phyloP scores from a whole-genome alignment of 2,329 filamentous ascomycete species.

The Xylaria sp. region DNA sequence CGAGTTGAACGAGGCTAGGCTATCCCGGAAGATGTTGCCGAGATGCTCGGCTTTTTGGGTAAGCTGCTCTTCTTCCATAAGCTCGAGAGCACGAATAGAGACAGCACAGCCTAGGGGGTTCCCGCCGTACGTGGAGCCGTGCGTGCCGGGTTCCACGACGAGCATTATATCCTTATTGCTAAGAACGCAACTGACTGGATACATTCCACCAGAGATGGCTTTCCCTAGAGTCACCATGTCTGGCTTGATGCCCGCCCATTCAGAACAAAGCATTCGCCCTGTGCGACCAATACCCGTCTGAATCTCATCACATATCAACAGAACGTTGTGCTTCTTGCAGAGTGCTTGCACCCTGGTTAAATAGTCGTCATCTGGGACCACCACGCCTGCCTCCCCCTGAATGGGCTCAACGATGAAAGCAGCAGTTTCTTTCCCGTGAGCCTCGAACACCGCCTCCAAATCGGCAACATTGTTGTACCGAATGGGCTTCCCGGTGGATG shows the following conservation, averaged over 20 bases:
- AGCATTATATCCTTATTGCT: slow-evolving; percentile 91
- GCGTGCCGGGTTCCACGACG: slow-evolving; percentile 92
- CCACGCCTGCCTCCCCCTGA: slow-evolving; percentile 95
- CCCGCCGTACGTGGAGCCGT: slow-evolving; percentile 97
- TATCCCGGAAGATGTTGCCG: slow-evolving; percentile 81
- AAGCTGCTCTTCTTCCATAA: slow-evolving; percentile 89
- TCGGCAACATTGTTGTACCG: slow-evolving; percentile 85
- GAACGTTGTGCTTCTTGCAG: slow-evolving; percentile 92
- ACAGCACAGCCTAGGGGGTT: slow-evolving; percentile 96
- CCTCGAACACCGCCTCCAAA: slow-evolving; percentile 76
- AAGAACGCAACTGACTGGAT: slow-evolving; percentile 94
- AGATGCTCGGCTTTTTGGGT: slow-evolving; percentile 79
- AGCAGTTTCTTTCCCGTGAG: slow-evolving; percentile 81
- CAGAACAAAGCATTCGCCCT: slow-evolving; percentile 87
- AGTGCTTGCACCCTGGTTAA: slow-evolving; percentile 77
- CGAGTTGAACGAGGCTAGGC: slow-evolving; percentile 73
- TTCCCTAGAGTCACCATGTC: slow-evolving; percentile 95
- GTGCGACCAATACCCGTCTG: slow-evolving; percentile 97
- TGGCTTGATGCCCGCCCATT: slow-evolving; percentile 94
- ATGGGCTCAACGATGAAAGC: slow-evolving; percentile 96
- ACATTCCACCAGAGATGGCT: slow-evolving; percentile 97
- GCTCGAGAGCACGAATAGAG: slow-evolving; percentile 90
- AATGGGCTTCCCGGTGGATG: slow-evolving; percentile 75
- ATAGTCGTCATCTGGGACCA: slow-evolving; percentile 91
- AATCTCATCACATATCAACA: slow-evolving; percentile 97